Base-by-base conservation (phyloP, 2,329 filamentous ascomycete genomes). In the Fusarium foetens region DNA sequence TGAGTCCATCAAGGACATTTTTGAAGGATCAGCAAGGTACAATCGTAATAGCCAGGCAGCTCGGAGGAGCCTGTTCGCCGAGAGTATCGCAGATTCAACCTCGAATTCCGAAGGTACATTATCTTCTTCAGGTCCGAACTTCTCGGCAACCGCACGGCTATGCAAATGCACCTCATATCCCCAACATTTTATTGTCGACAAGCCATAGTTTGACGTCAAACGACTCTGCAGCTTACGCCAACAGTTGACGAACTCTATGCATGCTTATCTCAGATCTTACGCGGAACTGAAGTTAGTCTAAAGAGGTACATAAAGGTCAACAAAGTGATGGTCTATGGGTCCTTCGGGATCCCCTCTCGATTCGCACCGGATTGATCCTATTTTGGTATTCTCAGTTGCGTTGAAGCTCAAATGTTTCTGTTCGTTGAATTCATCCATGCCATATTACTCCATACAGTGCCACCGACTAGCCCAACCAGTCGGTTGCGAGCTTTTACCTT, bases 391-490 rank as follows among this genome's bases (percentile, higher is more conserved):
- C 70, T 63, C 73, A 65, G 46, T 68, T 60, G 70, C 48, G 70
- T 72, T 73, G 70, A 72, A 72, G 70, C 63, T 71, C 39, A 71
- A 71, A 52, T 53, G 54, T 63, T 58, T 58, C 36, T 68, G 68
- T 73, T 58, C 67, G 68, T 66, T 68, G 65, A 72, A 73, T 72
- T 48, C 70, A 67, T 71, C 61, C 66, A 68, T 61, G 54, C 70
- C 63, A 73, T 71, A 61, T 53, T 69, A 72, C 59, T 65, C 71
- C 71, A 66, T 73, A 71, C 70, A 73, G 70, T 73, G 67, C 64
- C 67, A 62, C 63, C 70, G 58, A 71, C 70, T 68, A 62, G 54
- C 66, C 49, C 62, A 68, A 58, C 70, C 66, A 67, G 49, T 71
- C 43, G 43, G 46, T 73, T 52, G 39, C 31, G 45, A 58, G 36